Percentiles rank a stretch among this genome's conserved stretches.
Conservation (phyloP, 2,329 filamentous ascomycete genomes). For the Sarocladium brachiariae region DNA sequence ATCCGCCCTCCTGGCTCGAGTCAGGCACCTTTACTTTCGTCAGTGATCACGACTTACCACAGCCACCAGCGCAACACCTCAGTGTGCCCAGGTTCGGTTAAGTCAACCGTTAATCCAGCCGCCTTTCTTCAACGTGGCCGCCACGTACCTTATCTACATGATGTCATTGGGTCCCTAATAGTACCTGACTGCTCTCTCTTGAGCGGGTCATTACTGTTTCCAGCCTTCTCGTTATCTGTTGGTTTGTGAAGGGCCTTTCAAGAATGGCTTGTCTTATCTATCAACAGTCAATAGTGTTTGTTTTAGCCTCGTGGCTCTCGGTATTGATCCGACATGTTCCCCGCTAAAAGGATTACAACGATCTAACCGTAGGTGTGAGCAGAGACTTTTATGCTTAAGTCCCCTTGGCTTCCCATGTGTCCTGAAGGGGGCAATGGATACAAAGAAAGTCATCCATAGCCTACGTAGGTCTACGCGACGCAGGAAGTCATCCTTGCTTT, state of each 20-base stretch:
- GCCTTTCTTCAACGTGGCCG: too few species aligned
- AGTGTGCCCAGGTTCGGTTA: not conserved
- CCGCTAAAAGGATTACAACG: not conserved
- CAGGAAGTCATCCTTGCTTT: too few species aligned
- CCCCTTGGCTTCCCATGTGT: too few species aligned
- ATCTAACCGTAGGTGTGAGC: not conserved
- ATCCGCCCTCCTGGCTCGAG: not conserved
- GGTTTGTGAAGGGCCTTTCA: too few species aligned
- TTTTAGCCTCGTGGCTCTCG: not conserved
- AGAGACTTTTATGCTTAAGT: not conserved
- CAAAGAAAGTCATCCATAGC: too few species aligned
- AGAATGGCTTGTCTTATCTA: not conserved
- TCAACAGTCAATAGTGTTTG: not conserved
- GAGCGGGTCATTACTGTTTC: not conserved
- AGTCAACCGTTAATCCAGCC: too few species aligned
- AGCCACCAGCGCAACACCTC: not conserved
- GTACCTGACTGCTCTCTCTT: too few species aligned
- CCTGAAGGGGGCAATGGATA: too few species aligned
- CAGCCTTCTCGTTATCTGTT: too few species aligned
- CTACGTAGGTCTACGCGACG: too few species aligned
- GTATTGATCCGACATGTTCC: not conserved
- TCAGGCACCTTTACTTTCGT: not conserved
- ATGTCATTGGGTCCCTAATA: not conserved
- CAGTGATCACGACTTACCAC: not conserved
- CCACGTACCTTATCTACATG: not conserved